These are phyloP conservation scores for Calonectria honghensis DNA, from an alignment of 2,329 filamentous ascomycete genomes.

Conservation along the genomic window DNA sequence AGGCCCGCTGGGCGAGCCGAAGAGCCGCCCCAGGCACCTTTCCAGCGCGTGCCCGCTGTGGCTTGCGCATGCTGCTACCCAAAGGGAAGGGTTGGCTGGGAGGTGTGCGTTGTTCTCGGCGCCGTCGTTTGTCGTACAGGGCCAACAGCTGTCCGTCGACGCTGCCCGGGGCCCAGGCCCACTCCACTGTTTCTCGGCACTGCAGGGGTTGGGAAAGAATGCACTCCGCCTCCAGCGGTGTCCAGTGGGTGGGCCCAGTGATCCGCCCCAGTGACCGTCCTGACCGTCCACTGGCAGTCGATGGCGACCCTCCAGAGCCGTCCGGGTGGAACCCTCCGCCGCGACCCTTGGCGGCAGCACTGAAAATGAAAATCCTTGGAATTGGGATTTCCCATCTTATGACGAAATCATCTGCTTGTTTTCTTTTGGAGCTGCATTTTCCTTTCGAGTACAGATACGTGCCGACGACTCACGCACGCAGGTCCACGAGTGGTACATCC, in stretches of 20 bases:
- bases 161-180: not conserved
- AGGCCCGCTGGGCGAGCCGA: constrained; percentile 32
- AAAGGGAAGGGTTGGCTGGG: constrained; percentile 29
- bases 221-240: constrained; percentile 22
- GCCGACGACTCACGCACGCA: not conserved
- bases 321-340: constrained; percentile 27
- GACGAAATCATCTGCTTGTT: constrained; percentile 37
- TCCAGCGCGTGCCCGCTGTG: constrained; percentile 16
- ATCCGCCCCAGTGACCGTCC: constrained; percentile 23
- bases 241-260: constrained; percentile 10
- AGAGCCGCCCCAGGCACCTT: constrained; percentile 27
- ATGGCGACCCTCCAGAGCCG: constrained; percentile 32
- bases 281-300: constrained; percentile 21
- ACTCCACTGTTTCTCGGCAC: constrained; percentile 25
- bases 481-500: not conserved
- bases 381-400: constrained; percentile 38
- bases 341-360: constrained; percentile 26
- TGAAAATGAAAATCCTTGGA: constrained; percentile 34
- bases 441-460: constrained; percentile 14
- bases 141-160: not conserved
- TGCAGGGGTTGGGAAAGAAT: constrained; percentile 10
- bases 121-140: constrained; percentile 18
- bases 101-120: constrained; percentile 20
- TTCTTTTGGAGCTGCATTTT: constrained; percentile 1
- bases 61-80: constrained; percentile 16